phyloP scores from a whole-genome alignment of 805 yeast species.

The Yarrowia porcina region DNA sequence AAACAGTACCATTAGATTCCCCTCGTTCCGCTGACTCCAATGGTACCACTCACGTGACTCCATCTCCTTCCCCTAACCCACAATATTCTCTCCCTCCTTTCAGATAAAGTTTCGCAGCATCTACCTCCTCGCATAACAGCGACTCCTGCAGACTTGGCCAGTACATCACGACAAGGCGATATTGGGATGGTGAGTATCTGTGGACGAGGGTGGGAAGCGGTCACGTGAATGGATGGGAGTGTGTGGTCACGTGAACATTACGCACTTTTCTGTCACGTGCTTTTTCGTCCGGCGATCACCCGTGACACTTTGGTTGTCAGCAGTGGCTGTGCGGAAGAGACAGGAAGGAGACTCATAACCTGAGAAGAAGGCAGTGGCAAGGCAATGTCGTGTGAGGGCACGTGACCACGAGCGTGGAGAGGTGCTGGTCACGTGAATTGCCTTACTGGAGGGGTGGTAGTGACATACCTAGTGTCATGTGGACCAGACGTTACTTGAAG shows the following conservation, averaged over 20 bases:
- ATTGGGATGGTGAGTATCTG: background rate
- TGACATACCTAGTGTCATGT: no score
- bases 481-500: background rate
- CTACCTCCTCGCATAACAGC: background rate
- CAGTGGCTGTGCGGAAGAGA: background rate
- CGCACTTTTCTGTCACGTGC: no score
- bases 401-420: background rate
- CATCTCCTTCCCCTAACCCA: no score
- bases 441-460: background rate
- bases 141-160: background rate
- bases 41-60: no score
- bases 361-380: no score
- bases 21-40: background rate
- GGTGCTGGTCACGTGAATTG: no score
- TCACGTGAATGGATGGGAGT: background rate
- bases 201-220: background rate
- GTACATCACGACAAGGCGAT: conserved; percentile 3
- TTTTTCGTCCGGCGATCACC: no score
- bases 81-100: background rate
- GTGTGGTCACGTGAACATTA: background rate
- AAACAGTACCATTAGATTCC: background rate
- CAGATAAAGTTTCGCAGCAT: background rate
- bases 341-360: no score
- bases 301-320: no score
- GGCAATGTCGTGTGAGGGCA: no score